A percentile compares a stretch with the other conserved stretches of the same genome.
These are phyloP conservation scores for Setaria viridis DNA, from an alignment of 202 grass and related monocot species.

Conservation along the genomic window DNA sequence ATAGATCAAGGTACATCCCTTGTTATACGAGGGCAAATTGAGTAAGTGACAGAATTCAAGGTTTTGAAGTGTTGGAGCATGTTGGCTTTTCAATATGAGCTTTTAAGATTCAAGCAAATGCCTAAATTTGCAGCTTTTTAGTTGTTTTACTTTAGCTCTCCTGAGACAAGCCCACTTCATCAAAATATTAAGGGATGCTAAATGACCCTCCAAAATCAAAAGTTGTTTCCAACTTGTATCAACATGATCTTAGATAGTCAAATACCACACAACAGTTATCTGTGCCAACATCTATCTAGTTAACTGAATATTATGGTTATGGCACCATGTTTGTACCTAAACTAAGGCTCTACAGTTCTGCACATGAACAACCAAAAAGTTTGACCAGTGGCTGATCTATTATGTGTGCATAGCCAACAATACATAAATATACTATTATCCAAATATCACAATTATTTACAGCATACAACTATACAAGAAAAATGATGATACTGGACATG, in stretches of 20 bases:
- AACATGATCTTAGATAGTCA: not conserved
- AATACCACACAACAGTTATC: not conserved
- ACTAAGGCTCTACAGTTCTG: not conserved
- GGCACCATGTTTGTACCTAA: not conserved
- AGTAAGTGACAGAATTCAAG: not conserved
- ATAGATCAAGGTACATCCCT: not conserved
- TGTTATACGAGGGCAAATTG: not conserved
- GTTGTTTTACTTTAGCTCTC: not conserved
- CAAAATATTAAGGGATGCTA: not conserved
- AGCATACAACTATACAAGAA: not conserved
- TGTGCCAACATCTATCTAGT: not conserved
- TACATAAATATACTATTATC: not conserved
- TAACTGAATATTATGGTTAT: not conserved
- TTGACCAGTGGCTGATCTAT: not conserved
- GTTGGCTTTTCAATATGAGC: not conserved
- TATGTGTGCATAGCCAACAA: not conserved
- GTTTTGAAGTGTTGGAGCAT: not conserved
- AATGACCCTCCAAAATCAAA: conserved; percentile 11
- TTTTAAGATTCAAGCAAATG: not conserved
- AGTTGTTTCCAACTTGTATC: not conserved
- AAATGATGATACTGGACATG: not conserved
- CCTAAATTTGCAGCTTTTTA: not conserved
- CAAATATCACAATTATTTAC: not conserved
- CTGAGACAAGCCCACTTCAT: not conserved
- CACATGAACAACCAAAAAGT: not conserved